Percentiles rank a stretch among this genome's conserved stretches.
These are phyloP conservation scores for Suillus hirtellus DNA, from an alignment of 768 basidiomycete species.

Conservation along the genomic window DNA sequence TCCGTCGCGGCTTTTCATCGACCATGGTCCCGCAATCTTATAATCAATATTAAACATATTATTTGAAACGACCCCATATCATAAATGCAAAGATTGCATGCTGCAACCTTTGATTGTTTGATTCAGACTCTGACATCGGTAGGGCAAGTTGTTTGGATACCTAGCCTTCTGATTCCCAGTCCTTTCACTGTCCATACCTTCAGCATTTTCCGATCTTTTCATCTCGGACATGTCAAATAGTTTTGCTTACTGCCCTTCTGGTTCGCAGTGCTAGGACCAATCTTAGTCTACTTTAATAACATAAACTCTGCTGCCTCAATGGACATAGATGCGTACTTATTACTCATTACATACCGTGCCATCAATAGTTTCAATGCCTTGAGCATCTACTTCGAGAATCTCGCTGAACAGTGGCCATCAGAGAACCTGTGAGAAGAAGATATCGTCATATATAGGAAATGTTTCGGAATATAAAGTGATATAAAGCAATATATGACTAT, in stretches of 20 bases:
- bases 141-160: slow-evolving; percentile 27
- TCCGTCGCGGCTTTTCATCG: slow-evolving; percentile 12
- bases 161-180: slow-evolving; percentile 23
- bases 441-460: too few relatives aligned
- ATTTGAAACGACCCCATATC: slow-evolving; percentile 30
- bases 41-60: slow-evolving; percentile 26
- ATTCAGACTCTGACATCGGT: slow-evolving; percentile 29
- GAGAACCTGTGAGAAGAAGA: too few relatives aligned
- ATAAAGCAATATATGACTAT: too few relatives aligned
- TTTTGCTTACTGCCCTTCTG: slow-evolving; percentile 16
- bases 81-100: slow-evolving; percentile 23
- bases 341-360: slow-evolving; percentile 1
- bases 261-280: slow-evolving; percentile 26
- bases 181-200: slow-evolving; percentile 28
- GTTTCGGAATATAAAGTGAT: too few relatives aligned
- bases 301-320: slow-evolving; percentile 3
- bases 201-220: slow-evolving; percentile 20
- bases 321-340: slow-evolving; percentile 4
- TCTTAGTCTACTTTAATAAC: slow-evolving; percentile 29
- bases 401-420: slow-evolving; percentile 28
- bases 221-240: slow-evolving; percentile 18
- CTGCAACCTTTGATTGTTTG: slow-evolving; percentile 32
- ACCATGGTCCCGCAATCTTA: slow-evolving; percentile 28
- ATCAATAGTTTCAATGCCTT: background rate
- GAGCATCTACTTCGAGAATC: slow-evolving; percentile 21